Percentiles rank a stretch among this genome's conserved stretches.
These are phyloP conservation scores for Xylaria longipes DNA, from an alignment of 495 filamentous ascomycete genomes.

Conservation along the genomic window DNA sequence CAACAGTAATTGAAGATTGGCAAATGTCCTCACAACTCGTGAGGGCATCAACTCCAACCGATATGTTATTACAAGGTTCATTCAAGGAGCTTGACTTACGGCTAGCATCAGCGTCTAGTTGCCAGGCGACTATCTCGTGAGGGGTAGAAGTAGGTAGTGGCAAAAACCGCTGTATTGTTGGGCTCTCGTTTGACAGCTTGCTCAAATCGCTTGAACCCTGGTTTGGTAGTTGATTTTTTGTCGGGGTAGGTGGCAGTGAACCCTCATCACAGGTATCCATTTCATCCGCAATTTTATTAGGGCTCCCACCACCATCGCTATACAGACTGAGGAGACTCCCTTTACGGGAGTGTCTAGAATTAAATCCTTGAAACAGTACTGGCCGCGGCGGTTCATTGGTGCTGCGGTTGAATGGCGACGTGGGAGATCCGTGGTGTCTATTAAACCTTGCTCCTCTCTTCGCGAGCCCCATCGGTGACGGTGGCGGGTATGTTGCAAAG, in stretches of 20 bases:
- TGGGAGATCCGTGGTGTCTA: constrained; percentile 47
- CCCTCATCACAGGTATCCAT: constrained; percentile 60
- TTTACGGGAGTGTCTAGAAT: constrained; percentile 60
- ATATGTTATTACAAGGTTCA: constrained; percentile 24
- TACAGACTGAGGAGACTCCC: constrained; percentile 80
- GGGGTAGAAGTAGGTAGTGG: constrained; percentile 37
- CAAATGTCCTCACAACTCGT: neutral
- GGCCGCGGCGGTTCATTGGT: constrained; percentile 39
- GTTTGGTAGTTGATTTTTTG: constrained; percentile 61
- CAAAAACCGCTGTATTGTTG: constrained; percentile 39
- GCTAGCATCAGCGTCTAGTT: constrained; percentile 35
- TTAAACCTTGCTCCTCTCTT: constrained; percentile 52
- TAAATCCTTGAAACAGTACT: constrained; percentile 46
- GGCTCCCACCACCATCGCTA: constrained; percentile 67
- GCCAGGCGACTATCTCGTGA: constrained; percentile 26
- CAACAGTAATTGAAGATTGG: constrained; percentile 33
- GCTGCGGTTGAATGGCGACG: constrained; percentile 62
- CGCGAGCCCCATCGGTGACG: constrained; percentile 55
- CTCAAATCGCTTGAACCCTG: constrained; percentile 31
- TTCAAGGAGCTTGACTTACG: constrained; percentile 53
- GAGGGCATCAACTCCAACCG: constrained; percentile 9
- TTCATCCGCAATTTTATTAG: constrained; percentile 63
- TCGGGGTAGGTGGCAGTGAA: constrained; percentile 90
- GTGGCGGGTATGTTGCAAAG: constrained; percentile 66
- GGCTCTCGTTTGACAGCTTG: constrained; percentile 41